Percentiles rank a stretch among this genome's conserved stretches.
phyloP scores from a whole-genome alignment of 1,139 yeast genomes.

The Komagataea norvegica region DNA sequence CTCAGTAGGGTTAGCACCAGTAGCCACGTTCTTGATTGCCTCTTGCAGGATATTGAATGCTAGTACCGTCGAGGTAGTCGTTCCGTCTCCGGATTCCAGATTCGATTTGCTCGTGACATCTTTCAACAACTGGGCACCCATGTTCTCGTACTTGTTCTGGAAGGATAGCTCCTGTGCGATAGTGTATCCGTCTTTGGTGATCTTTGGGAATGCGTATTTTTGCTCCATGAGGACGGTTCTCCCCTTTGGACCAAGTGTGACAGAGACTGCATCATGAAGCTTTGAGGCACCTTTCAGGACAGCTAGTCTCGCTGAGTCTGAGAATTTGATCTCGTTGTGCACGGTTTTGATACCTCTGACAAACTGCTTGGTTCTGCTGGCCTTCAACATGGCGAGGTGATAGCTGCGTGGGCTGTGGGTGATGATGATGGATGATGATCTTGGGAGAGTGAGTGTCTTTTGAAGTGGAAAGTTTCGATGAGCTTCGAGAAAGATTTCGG shows the following conservation, averaged over 20 bases:
- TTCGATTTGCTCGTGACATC: constrained; percentile 24
- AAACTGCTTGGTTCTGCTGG: constrained; percentile 1
- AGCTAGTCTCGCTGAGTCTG: constrained; percentile 23
- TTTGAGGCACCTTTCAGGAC: constrained; percentile 24
- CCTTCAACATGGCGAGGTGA: constrained; percentile 8
- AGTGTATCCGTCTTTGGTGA: constrained; percentile 27
- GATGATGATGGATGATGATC: too few species aligned
- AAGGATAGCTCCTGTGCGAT: constrained; percentile 22
- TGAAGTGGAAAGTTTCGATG: neutral
- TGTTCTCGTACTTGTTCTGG: constrained; percentile 20
- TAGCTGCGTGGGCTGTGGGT: too few species aligned
- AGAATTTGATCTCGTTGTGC: constrained; percentile 24
- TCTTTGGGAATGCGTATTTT: constrained; percentile 24
- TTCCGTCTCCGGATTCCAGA: constrained; percentile 27
- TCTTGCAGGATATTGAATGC: constrained; percentile 23
- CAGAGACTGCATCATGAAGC: constrained; percentile 25
- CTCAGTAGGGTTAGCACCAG: constrained; percentile 24
- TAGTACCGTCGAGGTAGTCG: constrained; percentile 26
- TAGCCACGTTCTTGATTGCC: constrained; percentile 22
- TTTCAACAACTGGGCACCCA: constrained; percentile 24
- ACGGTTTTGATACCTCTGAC: constrained; percentile 16
- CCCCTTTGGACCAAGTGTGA: constrained; percentile 27
- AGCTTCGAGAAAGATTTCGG: neutral
- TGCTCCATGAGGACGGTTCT: constrained; percentile 26
- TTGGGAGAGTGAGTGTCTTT: too few species aligned